Evolutionary conservation across 148 eudicot species (phyloP), one percentile per base, ranked within the genome.

Genomic region (Nepenthes mirabilis): DNA sequence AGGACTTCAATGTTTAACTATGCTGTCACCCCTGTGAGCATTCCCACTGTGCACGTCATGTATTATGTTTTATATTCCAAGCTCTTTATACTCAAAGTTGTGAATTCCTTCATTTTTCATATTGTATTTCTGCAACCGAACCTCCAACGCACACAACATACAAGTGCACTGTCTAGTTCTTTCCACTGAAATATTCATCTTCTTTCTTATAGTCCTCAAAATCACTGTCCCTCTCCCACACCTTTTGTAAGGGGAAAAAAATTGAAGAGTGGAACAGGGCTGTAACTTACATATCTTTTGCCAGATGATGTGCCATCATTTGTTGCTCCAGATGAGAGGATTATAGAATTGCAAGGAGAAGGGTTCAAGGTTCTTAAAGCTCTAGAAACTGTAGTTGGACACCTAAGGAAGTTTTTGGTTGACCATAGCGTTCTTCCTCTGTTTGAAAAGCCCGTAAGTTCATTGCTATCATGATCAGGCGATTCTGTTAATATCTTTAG

Each of bases 281-380:
- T 37, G 32, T 58, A 43, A 47, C 37, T 43, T 43, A 57, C 36
- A 33, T 51, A 60, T 48, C 65, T 5, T 56, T 50, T 56, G 68
- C 58, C 36, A 93, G 98, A 83, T 64, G 95, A 82, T 64, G 64
- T 78, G 50, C 86, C 86, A 43, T 64, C 69, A 14, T 85, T 80
- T 79, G 95, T 77, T 14, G 73, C 70, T 60, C 59, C 94, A 69
- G 98, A 88, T 11, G 91, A 88, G 72, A 84, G 89, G 69, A 65
- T 88, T 77, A 88, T 84, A 59, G 98, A 93, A 73, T 52, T 93
- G 69, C 91, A 82, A 59, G 98, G 94, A 66, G 97, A 91, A 70
- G 79, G 82, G 64, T 64, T 75, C 13, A 91, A 91, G 73, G 97
- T 88, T 79, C 82, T 73, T 45, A 74, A 83, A 70, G 95, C 95